Conservation (phyloP, 2,329 filamentous ascomycete species). For the Zymoseptoria crescenta region DNA sequence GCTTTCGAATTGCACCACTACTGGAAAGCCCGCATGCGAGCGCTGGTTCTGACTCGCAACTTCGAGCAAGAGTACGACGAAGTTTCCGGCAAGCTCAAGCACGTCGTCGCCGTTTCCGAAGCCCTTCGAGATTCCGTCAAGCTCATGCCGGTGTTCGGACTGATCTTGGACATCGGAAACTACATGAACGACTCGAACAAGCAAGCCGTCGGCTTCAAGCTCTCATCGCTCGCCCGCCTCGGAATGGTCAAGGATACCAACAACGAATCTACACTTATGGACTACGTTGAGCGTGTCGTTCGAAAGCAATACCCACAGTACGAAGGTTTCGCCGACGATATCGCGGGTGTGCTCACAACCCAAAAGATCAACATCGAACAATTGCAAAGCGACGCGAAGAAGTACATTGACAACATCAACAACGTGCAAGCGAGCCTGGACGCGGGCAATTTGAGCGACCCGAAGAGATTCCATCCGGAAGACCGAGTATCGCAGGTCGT, state of each 20-base stretch:
- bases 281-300: conserved; percentile 92
- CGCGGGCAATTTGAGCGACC: conserved; percentile 86
- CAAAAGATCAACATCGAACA: conserved; percentile 96
- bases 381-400: conserved; percentile 76
- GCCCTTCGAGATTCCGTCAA: conserved; percentile 83
- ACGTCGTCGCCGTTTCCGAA: conserved; percentile 82
- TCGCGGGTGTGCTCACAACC: conserved; percentile 64
- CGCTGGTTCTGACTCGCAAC: conserved; percentile 72
- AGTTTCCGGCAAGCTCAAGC: conserved; percentile 72
- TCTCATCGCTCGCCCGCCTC: conserved; percentile 82
- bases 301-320: conserved; percentile 94
- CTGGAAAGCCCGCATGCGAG: conserved; percentile 96
- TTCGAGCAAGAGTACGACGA: conserved; percentile 89
- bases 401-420: conserved; percentile 89
- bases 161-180: conserved; percentile 97
- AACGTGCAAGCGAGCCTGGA: conserved; percentile 91
- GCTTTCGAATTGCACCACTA: conserved; percentile 94
- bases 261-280: conserved; percentile 92
- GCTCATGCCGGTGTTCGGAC: conserved; percentile 88
- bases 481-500: conserved; percentile 89
- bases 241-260: conserved; percentile 99
- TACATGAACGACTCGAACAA: conserved; percentile 99
- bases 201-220: conserved; percentile 94
- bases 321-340: conserved; percentile 82
- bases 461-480: conserved; percentile 96